Evolutionary conservation across 768 basidiomycete genomes (phyloP), one percentile per base, ranked within the genome.

Genomic region (Termitomyces titanicus): DNA sequence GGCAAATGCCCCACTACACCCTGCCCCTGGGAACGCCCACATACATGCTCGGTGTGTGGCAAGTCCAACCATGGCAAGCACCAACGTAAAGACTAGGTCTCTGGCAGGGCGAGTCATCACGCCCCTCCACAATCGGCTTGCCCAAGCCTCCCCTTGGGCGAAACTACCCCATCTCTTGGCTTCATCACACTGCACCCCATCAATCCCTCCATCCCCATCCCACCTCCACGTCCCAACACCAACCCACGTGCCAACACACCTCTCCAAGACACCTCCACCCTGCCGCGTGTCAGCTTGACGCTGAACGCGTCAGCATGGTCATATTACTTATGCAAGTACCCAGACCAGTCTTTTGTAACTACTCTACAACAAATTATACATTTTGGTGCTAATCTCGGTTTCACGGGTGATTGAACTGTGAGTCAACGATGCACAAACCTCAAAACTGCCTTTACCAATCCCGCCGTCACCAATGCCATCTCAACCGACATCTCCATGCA

Each of bases 321-420:
- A 0, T 53, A 52, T 49, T 64, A 62, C 38, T 42, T 71, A 29
- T 25, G 10, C 8, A 67, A 69, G n/a, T 71, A 71, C 42, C 68
- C 68, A 11, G 62, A 70, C 54, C 56, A 43, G 9, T 33, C 17
- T 0, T 68, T 70, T 61, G 69, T 69, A 53, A 31, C 49, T 17
- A 53, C 64, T 2, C 22, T 72, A 34, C 35, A 66, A 10, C 53
- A 68, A 33, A 70, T 70, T 24, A 70, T 72, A 25, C 27, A 50
- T 3, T 60, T 57, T 48, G 66, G 70, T 43, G 66, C 64, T 8
- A 61, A 63, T 44, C 60, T 68, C 51, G 67, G 70, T 5, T 70
- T 68, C 46, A 55, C 50, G 2, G 64, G 62, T 5, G 49, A 54
- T 17, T 40, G 29, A 29, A 4, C 59, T 24, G n/a, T 37, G 12